These are phyloP conservation scores for Euphorbia corollata DNA, from an alignment of 441 rosid species.

Conservation along the genomic window DNA sequence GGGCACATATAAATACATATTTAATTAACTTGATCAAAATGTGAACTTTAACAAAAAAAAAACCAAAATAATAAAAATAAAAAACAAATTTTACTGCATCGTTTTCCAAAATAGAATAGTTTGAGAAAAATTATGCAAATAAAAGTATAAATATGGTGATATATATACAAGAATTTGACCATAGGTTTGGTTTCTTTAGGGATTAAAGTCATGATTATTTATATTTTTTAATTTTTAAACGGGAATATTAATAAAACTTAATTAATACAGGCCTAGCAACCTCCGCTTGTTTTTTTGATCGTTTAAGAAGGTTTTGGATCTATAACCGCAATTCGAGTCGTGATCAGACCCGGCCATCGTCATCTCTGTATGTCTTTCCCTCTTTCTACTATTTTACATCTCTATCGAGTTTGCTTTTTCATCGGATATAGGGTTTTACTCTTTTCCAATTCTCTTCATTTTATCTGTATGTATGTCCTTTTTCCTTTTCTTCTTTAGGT, in stretches of 20 bases:
- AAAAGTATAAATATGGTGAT: no score
- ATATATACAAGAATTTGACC: no score
- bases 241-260: no score
- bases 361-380: not conserved
- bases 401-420: not conserved
- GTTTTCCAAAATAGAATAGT: no score
- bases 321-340: not conserved
- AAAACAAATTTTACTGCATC: no score
- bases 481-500: not conserved
- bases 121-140: no score
- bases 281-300: not conserved
- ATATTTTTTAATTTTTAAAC: no score
- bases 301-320: slow-evolving; percentile 10
- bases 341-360: not conserved
- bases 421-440: slow-evolving; percentile 7
- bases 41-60: no score
- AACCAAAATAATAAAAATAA: not conserved
- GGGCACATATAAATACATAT: no score
- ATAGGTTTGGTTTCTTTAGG: no score
- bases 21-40: no score
- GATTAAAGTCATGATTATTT: no score
- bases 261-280: not conserved
- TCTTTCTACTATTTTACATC: not conserved
- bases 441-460: not conserved
- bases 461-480: not conserved